Conservation (phyloP, 371 early-diverging fungal species). For the Saksenaea vasiformis region DNA sequence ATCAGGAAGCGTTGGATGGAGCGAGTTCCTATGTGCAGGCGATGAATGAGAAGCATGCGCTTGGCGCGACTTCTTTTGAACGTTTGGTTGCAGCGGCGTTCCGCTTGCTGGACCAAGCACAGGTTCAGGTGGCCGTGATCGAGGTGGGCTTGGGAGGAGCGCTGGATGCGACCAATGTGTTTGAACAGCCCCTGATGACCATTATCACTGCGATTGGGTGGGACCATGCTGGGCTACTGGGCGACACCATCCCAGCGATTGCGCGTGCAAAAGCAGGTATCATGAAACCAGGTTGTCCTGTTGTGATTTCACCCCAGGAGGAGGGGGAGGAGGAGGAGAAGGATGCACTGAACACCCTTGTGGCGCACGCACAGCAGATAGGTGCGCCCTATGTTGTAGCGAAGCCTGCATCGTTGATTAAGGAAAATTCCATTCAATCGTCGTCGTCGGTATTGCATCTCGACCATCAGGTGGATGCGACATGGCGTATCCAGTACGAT, state of each 20-base stretch:
- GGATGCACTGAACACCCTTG: slow-evolving; percentile 37
- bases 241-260: slow-evolving; percentile 66
- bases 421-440: neutral
- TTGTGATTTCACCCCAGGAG: slow-evolving; percentile 56
- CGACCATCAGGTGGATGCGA: neutral
- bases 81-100: slow-evolving; percentile 58
- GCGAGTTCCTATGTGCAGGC: slow-evolving; percentile 32
- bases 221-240: slow-evolving; percentile 78
- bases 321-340: slow-evolving; percentile 32
- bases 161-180: slow-evolving; percentile 84
- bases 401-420: slow-evolving; percentile 12
- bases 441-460: neutral
- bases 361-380: slow-evolving; percentile 33
- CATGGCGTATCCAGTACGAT: slow-evolving; percentile 8
- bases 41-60: slow-evolving; percentile 18
- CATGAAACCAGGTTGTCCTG: slow-evolving; percentile 54
- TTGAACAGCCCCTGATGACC: slow-evolving; percentile 47
- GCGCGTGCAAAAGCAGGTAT: slow-evolving; percentile 83
- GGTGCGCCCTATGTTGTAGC: slow-evolving; percentile 27
- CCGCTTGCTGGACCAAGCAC: slow-evolving; percentile 48
- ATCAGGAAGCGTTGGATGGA: slow-evolving; percentile 34
- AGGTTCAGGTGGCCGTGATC: slow-evolving; percentile 70
- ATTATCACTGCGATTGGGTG: slow-evolving; percentile 71
- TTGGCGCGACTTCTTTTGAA: no score
- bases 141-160: slow-evolving; percentile 87